Percentiles rank a stretch among this genome's conserved stretches.
phyloP scores from a whole-genome alignment of 129 eudicot genomes.

The Oenanthe sinensis region DNA sequence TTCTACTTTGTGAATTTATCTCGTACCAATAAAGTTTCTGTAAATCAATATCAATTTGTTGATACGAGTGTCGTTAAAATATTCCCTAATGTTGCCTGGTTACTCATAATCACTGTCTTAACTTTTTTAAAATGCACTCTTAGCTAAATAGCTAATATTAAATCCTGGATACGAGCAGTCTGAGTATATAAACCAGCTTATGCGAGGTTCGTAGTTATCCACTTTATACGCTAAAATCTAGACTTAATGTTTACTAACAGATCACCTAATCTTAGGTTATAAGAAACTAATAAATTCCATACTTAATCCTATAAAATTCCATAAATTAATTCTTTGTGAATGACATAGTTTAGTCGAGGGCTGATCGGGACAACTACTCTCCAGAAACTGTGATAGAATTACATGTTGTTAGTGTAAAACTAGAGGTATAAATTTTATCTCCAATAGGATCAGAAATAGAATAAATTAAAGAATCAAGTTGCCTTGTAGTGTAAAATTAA shows the following conservation, averaged over 20 bases:
- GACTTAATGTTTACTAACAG: not conserved
- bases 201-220: not conserved
- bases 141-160: not conserved
- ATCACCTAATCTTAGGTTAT: not conserved
- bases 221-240: not conserved
- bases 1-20: not conserved
- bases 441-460: not conserved
- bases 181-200: not conserved
- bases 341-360: not conserved
- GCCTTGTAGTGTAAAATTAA: too few species aligned
- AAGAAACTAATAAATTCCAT: not conserved
- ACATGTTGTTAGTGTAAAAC: not conserved
- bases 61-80: not conserved
- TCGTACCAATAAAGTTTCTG: not conserved
- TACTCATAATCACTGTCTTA: not conserved
- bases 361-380: not conserved
- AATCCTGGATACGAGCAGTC: not conserved
- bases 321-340: not conserved
- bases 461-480: too few species aligned
- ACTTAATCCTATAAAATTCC: not conserved
- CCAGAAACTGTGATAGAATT: too few species aligned
- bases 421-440: not conserved
- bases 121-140: not conserved
- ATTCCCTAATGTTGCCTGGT: not conserved
- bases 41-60: not conserved